Percentiles rank a stretch among this genome's conserved stretches.
phyloP scores from a whole-genome alignment of 1,139 yeast genomes.

The Geotrichum phurueaensis region DNA sequence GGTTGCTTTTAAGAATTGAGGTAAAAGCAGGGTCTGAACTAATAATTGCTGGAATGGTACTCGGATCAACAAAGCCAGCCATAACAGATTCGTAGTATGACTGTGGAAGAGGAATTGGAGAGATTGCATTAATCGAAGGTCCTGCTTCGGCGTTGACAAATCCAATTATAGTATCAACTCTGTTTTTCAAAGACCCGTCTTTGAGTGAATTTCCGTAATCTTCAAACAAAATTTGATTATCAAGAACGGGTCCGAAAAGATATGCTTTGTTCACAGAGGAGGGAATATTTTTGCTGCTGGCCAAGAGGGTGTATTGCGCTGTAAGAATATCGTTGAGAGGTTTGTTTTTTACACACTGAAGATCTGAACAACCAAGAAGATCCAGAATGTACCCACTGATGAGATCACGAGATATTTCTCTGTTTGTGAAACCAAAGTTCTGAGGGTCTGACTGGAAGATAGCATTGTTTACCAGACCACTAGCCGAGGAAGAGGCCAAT shows the following conservation, averaged over 20 bases:
- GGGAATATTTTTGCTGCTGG: not conserved
- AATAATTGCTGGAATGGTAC: conserved; percentile 6
- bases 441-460: conserved; percentile 34
- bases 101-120: conserved; percentile 12
- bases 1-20: conserved; percentile 12
- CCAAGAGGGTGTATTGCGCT: conserved; percentile 18
- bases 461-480: conserved; percentile 27
- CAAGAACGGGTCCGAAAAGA: conserved; percentile 32
- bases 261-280: conserved; percentile 24
- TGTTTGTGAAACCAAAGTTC: conserved; percentile 25
- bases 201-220: conserved; percentile 24
- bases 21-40: conserved; percentile 14
- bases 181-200: conserved; percentile 22
- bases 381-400: conserved; percentile 19
- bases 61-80: conserved; percentile 15
- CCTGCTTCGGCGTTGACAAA: conserved; percentile 29
- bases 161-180: conserved; percentile 29
- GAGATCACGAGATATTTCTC: conserved; percentile 22
- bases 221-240: conserved; percentile 20
- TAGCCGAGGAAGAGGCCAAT: conserved; percentile 23
- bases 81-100: conserved; percentile 15
- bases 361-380: conserved; percentile 22
- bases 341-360: conserved; percentile 23
- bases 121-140: conserved; percentile 18
- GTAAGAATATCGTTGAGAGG: conserved; percentile 21